A percentile compares a stretch with the other conserved stretches of the same genome.
Evolutionary conservation across 192 early-diverging fungal genomes (phyloP).

Genomic region (Podochytrium sp.): DNA sequence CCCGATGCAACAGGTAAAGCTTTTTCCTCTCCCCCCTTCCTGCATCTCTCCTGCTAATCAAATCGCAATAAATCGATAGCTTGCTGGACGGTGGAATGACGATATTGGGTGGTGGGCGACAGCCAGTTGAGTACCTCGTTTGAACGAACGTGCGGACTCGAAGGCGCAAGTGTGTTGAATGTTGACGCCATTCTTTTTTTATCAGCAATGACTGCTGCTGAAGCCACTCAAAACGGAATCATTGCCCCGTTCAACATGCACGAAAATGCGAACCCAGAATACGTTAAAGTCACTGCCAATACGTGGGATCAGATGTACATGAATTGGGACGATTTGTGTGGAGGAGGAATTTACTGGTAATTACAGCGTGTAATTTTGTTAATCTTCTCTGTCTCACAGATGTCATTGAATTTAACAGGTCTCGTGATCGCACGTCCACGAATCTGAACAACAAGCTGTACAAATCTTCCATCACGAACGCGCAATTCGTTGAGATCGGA

Average conservation of each 20-base stretch:
- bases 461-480: slow-evolving; percentile 55
- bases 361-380: background rate
- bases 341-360: slow-evolving; percentile 54
- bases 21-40: too few relatives aligned
- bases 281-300: slow-evolving; percentile 26
- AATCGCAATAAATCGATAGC: background rate
- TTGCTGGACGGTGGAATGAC: slow-evolving; percentile 33
- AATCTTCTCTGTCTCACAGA: background rate
- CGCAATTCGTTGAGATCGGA: slow-evolving; percentile 37
- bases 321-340: slow-evolving; percentile 48
- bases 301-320: slow-evolving; percentile 43
- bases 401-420: background rate
- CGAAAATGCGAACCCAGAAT: background rate
- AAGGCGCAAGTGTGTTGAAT: slow-evolving; percentile 6
- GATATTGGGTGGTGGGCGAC: slow-evolving; percentile 27
- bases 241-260: background rate
- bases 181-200: slow-evolving; percentile 7
- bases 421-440: background rate
- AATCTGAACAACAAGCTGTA: slow-evolving; percentile 20
- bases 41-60: background rate
- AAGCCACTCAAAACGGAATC: slow-evolving; percentile 8
- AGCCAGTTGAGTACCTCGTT: slow-evolving; percentile 33
- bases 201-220: slow-evolving; percentile 29
- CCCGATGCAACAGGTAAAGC: background rate
- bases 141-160: slow-evolving; percentile 40